phyloP scores from a whole-genome alignment of 257 asterid genomes.

The Nicotiana undulata region DNA sequence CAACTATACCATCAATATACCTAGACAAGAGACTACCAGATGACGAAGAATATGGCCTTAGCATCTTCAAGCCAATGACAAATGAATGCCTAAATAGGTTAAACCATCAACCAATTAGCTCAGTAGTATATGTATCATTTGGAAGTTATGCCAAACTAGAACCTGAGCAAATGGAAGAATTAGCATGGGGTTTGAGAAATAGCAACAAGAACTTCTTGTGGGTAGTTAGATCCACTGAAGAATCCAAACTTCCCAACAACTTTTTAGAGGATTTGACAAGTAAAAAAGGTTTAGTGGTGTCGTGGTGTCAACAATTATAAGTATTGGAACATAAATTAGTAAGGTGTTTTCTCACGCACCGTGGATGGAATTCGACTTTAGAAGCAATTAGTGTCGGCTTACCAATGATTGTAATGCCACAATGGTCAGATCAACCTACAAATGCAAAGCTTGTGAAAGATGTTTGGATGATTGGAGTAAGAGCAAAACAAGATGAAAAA shows the following conservation, averaged over 20 bases:
- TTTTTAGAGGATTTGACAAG: neutral
- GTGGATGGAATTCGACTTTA: slow-evolving; percentile 57
- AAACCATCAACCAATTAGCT: neutral
- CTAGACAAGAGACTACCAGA: neutral
- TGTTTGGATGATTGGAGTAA: slow-evolving; percentile 35
- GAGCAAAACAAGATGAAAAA: slow-evolving; percentile 12
- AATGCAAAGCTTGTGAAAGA: slow-evolving; percentile 31
- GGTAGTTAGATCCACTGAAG: slow-evolving; percentile 20
- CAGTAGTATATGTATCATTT: neutral
- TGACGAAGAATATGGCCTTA: neutral
- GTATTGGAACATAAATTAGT: neutral
- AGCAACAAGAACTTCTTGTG: slow-evolving; percentile 26
- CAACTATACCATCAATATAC: neutral
- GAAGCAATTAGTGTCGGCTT: slow-evolving; percentile 23
- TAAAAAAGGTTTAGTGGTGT: neutral
- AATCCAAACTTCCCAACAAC: neutral
- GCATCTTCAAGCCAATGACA: neutral
- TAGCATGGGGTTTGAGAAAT: slow-evolving; percentile 15
- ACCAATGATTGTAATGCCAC: neutral
- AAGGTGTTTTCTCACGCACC: slow-evolving; percentile 31
- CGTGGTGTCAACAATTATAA: neutral
- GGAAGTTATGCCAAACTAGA: neutral
- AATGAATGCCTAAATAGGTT: neutral
- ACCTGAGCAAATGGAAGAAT: slow-evolving; percentile 10
- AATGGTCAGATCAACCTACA: slow-evolving; percentile 41